Evolutionary conservation across 345 rosid genomes (phyloP).

Genomic region (Corchorus olitorius): DNA sequence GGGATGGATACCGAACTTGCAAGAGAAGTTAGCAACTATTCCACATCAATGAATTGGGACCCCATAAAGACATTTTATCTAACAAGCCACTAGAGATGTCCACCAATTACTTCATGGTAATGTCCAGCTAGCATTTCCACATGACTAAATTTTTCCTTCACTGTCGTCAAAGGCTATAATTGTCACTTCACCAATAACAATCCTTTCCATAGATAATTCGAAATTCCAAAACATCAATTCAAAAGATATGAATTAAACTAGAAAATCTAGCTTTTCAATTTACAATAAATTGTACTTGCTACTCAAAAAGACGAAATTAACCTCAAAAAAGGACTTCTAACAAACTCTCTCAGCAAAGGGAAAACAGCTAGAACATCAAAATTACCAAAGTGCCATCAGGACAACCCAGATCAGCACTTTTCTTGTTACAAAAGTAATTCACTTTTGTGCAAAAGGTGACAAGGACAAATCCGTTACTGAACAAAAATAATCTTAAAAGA

Average conservation of each 20-base stretch:
- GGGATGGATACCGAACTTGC: slow-evolving; percentile 51
- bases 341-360: slow-evolving; percentile 29
- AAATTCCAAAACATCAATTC: slow-evolving; percentile 10
- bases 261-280: slow-evolving; percentile 17
- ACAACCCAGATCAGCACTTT: slow-evolving; percentile 25
- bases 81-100: slow-evolving; percentile 32
- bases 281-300: background rate
- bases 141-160: slow-evolving; percentile 14
- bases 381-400: slow-evolving; percentile 33
- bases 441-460: slow-evolving; percentile 47
- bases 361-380: slow-evolving; percentile 26
- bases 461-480: slow-evolving; percentile 44
- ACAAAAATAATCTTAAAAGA: slow-evolving; percentile 34
- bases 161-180: slow-evolving; percentile 25
- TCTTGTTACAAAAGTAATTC: slow-evolving; percentile 41
- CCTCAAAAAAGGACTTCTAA: slow-evolving; percentile 40
- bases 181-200: slow-evolving; percentile 19
- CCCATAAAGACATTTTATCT: slow-evolving; percentile 40
- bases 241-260: slow-evolving; percentile 5
- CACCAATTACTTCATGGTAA: slow-evolving; percentile 32
- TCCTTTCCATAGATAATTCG: background rate
- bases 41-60: slow-evolving; percentile 43
- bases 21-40: slow-evolving; percentile 35
- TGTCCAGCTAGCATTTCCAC: slow-evolving; percentile 50
- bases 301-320: slow-evolving; percentile 32